Conservation (phyloP, 345 rosid genomes). For the Balakata baccata region DNA sequence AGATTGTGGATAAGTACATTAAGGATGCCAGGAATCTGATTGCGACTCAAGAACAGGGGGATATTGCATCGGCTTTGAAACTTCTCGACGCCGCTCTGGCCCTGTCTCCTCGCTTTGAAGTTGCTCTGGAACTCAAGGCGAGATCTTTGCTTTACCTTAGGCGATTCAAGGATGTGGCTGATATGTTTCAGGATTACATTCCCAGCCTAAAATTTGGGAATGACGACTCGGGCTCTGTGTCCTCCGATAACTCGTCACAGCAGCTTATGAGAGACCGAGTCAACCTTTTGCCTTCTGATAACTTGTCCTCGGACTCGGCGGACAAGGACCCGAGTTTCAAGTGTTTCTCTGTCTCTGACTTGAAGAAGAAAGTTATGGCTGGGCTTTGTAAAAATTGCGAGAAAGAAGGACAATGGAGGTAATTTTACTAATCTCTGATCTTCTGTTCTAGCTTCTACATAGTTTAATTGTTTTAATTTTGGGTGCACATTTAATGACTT, state of each 20-base stretch:
- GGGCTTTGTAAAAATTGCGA: slow-evolving; percentile 72
- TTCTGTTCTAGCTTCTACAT: background rate
- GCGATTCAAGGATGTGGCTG: slow-evolving; percentile 67
- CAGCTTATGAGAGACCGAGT: slow-evolving; percentile 46
- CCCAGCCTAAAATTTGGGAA: slow-evolving; percentile 60
- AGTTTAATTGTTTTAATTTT: background rate
- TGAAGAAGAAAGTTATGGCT: slow-evolving; percentile 87
- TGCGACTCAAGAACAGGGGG: slow-evolving; percentile 57
- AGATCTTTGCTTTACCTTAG: slow-evolving; percentile 62
- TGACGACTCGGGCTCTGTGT: slow-evolving; percentile 52
- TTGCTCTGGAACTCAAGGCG: slow-evolving; percentile 76
- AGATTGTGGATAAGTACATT: slow-evolving; percentile 74
- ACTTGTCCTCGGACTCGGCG: slow-evolving; percentile 38
- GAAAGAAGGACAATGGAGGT: slow-evolving; percentile 94
- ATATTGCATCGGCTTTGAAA: slow-evolving; percentile 58
- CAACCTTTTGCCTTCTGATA: slow-evolving; percentile 43
- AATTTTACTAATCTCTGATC: background rate
- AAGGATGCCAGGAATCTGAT: slow-evolving; percentile 68
- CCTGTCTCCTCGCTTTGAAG: slow-evolving; percentile 69
- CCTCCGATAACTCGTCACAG: slow-evolving; percentile 45
- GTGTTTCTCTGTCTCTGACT: slow-evolving; percentile 71
- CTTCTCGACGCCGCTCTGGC: slow-evolving; percentile 77
- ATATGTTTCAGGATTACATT: slow-evolving; percentile 83
- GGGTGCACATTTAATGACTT: slow-evolving; percentile 11
- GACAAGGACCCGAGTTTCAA: slow-evolving; percentile 55